Conservation (phyloP, 2,329 filamentous ascomycete species). For the Scedosporium dehoogii region DNA sequence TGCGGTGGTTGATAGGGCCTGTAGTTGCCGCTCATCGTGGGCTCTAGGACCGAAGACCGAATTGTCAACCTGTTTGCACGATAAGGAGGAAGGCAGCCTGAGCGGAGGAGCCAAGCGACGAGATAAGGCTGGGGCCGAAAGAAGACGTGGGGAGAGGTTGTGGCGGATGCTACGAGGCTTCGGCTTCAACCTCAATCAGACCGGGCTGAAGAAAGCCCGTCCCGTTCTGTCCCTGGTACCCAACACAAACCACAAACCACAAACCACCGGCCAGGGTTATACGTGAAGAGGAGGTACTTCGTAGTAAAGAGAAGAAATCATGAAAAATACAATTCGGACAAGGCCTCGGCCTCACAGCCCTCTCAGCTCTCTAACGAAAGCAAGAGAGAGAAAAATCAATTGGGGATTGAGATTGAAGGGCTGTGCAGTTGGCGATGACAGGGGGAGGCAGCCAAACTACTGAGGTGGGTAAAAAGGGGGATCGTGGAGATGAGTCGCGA, state of each 20-base stretch:
- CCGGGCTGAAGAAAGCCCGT: too few relatives aligned
- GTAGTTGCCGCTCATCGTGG: background rate
- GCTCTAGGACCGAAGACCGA: background rate
- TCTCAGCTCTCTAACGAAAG: background rate
- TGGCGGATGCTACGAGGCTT: too few relatives aligned
- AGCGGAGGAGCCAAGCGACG: background rate
- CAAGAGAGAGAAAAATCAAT: background rate
- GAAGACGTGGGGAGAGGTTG: too few relatives aligned
- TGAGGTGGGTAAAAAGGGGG: background rate
- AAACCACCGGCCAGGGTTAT: too few relatives aligned
- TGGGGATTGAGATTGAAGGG: background rate
- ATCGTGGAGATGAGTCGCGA: background rate
- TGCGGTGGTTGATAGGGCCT: slow-evolving; percentile 2
- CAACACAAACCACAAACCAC: too few relatives aligned
- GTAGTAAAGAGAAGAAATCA: too few relatives aligned
- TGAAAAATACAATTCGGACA: too few relatives aligned
- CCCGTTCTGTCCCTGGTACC: too few relatives aligned
- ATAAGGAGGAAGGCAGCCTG: background rate
- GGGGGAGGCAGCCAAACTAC: background rate
- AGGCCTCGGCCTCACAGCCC: too few relatives aligned
- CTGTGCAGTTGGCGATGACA: background rate
- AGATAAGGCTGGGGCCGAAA: background rate
- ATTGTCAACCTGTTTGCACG: background rate
- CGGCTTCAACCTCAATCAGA: too few relatives aligned
- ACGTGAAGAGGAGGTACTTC: too few relatives aligned